Evolutionary conservation across 768 basidiomycete genomes (phyloP), one percentile per base, ranked within the genome.

Genomic region (Calvatia gigantea): DNA sequence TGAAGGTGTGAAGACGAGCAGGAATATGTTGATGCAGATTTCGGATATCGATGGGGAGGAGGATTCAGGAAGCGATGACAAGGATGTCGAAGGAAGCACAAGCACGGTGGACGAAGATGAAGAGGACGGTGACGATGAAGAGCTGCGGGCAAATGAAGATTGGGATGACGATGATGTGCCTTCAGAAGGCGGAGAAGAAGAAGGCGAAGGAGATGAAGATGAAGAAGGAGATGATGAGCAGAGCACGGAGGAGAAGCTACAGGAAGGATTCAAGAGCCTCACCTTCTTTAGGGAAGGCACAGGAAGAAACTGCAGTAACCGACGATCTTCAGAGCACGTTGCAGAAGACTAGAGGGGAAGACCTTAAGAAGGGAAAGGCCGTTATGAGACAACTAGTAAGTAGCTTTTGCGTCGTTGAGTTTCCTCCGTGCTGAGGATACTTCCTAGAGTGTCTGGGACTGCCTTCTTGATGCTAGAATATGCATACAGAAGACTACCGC

Each of bases 401-500:
- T 73, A 43, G 47, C 14, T 9, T 33, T 44, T 33, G 8, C 1
- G 1, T 42, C n/a, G n/a, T n/a, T n/a, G n/a, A 38, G 41, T 29
- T 19, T 41, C 27, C 31, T 14, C 39, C 19, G 2, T 12, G 5
- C 45, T 39, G 27, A 27, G 25, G 38, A 25, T 12, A 28, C 54
- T 38, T 25, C 49, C 56, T n/a, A 98, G 94, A 75, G 77, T 2
- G 70, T 94, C 32, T 97, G 93, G 89, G 93, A 98, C 67, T 76
- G 80, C 4, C 75, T 98, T 33, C 77, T 98, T 27, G 91, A 97
- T 66, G 83, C 90, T n/a, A 84, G 96, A 32, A 98, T 98, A 67
- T 86, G 86, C 23, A 70, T 97, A 41, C 96, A 98, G 71, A 98
- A 94, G 73, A 81, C 86, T 21, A 75, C 85, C 42, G 64, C 75